Evolutionary conservation across 2,329 filamentous ascomycete genomes (phyloP).

Genomic region (Achaetomium macrosporum): DNA sequence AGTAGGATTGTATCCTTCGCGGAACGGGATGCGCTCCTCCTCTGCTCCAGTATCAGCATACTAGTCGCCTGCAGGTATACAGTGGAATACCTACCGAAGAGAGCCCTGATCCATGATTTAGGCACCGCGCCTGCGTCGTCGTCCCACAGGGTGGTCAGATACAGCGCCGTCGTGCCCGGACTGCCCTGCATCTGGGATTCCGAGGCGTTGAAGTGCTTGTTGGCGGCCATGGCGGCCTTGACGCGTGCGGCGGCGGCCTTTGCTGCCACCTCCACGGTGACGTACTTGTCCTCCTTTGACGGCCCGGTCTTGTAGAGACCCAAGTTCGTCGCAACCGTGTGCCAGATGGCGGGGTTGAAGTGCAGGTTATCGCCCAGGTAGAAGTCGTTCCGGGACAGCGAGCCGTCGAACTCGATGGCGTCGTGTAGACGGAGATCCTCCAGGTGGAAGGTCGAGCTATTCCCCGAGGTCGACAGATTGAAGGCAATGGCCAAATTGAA

Average conservation of each 20-base stretch:
- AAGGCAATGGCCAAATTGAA: slow-evolving; percentile 26
- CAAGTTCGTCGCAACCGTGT: slow-evolving; percentile 16
- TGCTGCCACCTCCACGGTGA: slow-evolving; percentile 21
- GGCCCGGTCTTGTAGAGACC: slow-evolving; percentile 14
- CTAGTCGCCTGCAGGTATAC: no score
- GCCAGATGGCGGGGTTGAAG: slow-evolving; percentile 29
- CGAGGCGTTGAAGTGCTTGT: slow-evolving; percentile 17
- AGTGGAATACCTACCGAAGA: slow-evolving; percentile 18
- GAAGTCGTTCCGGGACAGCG: slow-evolving; percentile 30
- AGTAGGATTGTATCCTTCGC: slow-evolving; percentile 5
- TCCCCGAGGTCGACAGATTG: slow-evolving; percentile 26
- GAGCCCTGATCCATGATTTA: slow-evolving; percentile 19
- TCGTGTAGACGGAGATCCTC: slow-evolving; percentile 26
- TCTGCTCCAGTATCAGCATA: slow-evolving; percentile 10
- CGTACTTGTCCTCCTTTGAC: slow-evolving; percentile 15
- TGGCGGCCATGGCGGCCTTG: slow-evolving; percentile 14
- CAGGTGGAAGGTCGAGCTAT: slow-evolving; percentile 27
- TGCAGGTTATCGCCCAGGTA: slow-evolving; percentile 28
- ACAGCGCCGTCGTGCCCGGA: slow-evolving; percentile 20
- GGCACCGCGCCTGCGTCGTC: slow-evolving; percentile 13
- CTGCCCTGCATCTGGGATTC: slow-evolving; percentile 11
- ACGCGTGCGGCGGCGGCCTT: slow-evolving; percentile 18
- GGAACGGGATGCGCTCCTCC: slow-evolving; percentile 19
- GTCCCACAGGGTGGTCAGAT: slow-evolving; percentile 20
- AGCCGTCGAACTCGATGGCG: slow-evolving; percentile 32